A percentile compares a stretch with the other conserved stretches of the same genome.
Conservation (phyloP, 2,329 filamentous ascomycete genomes). For the Diaporthe sp. region DNA sequence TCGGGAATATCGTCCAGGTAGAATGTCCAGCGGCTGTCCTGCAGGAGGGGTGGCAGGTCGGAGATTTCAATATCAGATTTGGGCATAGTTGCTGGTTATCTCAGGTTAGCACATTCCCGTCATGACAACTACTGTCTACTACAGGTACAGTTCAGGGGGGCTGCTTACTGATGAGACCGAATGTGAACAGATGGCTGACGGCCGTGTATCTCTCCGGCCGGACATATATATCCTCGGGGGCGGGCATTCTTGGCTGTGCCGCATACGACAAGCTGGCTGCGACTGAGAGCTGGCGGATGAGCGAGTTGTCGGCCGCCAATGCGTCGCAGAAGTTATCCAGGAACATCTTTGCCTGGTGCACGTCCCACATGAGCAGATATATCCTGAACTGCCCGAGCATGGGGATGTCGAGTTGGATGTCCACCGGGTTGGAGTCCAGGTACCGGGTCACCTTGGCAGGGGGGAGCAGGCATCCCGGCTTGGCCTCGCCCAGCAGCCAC, state of each 20-base stretch:
- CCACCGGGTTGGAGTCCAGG: conserved; percentile 82
- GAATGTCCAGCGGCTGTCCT: conserved; percentile 77
- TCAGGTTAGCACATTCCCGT: conserved; percentile 37
- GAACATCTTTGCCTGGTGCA: conserved; percentile 68
- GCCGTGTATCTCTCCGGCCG: conserved; percentile 77
- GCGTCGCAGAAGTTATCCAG: conserved; percentile 69
- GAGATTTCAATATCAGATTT: conserved; percentile 75
- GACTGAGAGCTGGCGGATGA: conserved; percentile 70
- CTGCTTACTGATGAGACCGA: conserved; percentile 73
- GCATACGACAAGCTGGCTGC: conserved; percentile 73
- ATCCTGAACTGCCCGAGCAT: conserved; percentile 83
- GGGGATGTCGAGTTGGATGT: conserved; percentile 83
- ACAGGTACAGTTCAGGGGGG: neutral
- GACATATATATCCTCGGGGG: conserved; percentile 74
- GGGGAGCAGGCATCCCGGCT: conserved; percentile 68
- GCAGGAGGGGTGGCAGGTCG: conserved; percentile 72
- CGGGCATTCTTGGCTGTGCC: conserved; percentile 66
- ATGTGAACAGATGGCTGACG: conserved; percentile 78
- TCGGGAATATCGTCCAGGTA: conserved; percentile 76
- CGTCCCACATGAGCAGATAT: conserved; percentile 77
- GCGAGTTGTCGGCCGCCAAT: conserved; percentile 63
- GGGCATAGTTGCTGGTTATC: conserved; percentile 64
- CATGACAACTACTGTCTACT: conserved; percentile 28
- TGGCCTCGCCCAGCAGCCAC: conserved; percentile 61
- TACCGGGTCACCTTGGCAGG: conserved; percentile 80